Evolutionary conservation across 2,329 filamentous ascomycete genomes (phyloP).

Genomic region (Nemania abortiva): DNA sequence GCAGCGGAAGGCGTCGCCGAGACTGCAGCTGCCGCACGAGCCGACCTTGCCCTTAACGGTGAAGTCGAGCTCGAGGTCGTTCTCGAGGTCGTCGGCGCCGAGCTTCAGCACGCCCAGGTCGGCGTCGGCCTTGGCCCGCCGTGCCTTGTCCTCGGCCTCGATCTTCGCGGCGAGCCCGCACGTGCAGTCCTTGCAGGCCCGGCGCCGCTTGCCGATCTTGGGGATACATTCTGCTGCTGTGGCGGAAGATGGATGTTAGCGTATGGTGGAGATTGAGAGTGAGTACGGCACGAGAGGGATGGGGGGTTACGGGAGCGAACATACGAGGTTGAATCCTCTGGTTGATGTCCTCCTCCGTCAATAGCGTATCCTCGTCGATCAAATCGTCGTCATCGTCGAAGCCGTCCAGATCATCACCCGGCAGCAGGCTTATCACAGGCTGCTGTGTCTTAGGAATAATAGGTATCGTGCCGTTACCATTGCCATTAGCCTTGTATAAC

Average conservation of each 20-base stretch:
- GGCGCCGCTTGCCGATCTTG: constrained; percentile 86
- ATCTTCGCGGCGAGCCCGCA: constrained; percentile 90
- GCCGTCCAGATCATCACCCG: constrained; percentile 74
- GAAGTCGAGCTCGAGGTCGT: constrained; percentile 83
- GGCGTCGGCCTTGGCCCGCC: constrained; percentile 72
- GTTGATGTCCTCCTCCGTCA: constrained; percentile 86
- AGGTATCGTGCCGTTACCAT: background rate
- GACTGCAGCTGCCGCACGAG: constrained; percentile 88
- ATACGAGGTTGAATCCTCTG: constrained; percentile 83
- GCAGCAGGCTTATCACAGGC: constrained; percentile 70
- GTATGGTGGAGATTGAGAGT: background rate
- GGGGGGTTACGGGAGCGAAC: constrained; percentile 53
- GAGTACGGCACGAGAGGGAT: background rate
- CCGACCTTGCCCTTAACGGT: constrained; percentile 97
- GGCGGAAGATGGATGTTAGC: constrained; percentile 43
- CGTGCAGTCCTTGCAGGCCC: constrained; percentile 97
- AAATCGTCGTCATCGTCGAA: constrained; percentile 80
- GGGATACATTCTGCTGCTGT: constrained; percentile 86
- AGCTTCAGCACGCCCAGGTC: constrained; percentile 76
- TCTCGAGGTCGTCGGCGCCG: constrained; percentile 77
- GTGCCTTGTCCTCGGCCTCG: constrained; percentile 83
- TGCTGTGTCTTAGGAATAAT: constrained; percentile 58
- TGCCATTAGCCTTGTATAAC: background rate
- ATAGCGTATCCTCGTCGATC: constrained; percentile 89
- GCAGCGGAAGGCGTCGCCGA: constrained; percentile 90